Evolutionary conservation across 192 early-diverging fungal genomes (phyloP).

Genomic region (Rhizophagus clarus): DNA sequence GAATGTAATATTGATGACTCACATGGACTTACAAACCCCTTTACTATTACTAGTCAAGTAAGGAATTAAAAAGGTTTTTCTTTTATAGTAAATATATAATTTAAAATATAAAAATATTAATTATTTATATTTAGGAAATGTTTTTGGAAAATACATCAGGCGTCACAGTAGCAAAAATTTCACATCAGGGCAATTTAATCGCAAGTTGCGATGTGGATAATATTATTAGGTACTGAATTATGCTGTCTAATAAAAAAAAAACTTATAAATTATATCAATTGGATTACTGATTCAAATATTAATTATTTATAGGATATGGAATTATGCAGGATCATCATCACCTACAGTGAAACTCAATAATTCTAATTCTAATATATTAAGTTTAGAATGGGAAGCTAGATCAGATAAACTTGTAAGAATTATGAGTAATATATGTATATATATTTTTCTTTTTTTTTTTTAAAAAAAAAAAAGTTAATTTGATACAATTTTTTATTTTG

Average conservation of each 20-base stretch:
- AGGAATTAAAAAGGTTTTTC: neutral
- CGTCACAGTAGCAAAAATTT: slow-evolving; percentile 58
- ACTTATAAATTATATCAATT: too few relatives aligned
- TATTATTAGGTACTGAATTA: slow-evolving; percentile 44
- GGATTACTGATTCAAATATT: neutral
- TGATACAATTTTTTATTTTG: neutral
- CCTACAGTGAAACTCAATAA: slow-evolving; percentile 39
- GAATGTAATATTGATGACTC: slow-evolving; percentile 20
- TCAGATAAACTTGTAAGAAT: slow-evolving; percentile 47
- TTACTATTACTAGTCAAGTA: slow-evolving; percentile 12
- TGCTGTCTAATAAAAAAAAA: neutral
- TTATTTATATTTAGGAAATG: slow-evolving; percentile 44
- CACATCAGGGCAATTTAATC: slow-evolving; percentile 56
- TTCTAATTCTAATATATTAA: slow-evolving; percentile 42
- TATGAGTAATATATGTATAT: too few relatives aligned
- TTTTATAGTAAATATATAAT: neutral
- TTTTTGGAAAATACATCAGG: slow-evolving; percentile 62
- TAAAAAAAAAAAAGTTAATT: neutral
- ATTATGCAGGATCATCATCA: slow-evolving; percentile 40
- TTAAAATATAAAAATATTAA: neutral
- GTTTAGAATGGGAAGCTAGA: slow-evolving; percentile 50
- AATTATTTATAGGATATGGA: slow-evolving; percentile 45
- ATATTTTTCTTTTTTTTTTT: neutral
- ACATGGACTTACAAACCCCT: slow-evolving; percentile 10
- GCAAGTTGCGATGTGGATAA: slow-evolving; percentile 66